Evolutionary conservation across 1,139 yeast genomes (phyloP), one percentile per base, ranked within the genome.

Genomic region (Casaregolazyma lundiana): DNA sequence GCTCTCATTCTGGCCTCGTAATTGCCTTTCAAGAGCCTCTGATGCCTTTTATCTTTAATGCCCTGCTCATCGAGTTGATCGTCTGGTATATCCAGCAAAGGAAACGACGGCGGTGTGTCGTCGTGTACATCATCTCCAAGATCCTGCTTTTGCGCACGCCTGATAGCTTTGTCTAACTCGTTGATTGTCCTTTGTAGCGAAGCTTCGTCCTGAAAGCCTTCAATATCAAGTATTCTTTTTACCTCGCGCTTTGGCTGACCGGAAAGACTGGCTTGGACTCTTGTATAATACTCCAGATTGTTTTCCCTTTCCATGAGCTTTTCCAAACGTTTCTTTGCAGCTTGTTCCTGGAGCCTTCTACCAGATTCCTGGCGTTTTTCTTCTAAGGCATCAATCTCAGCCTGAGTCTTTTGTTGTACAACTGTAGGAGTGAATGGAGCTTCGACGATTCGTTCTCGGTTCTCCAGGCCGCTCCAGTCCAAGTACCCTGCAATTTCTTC

Each of bases 321-420:
- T 60, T 90, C 97, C 5, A 80, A 66, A 49, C 98, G 72, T 56
- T 83, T 84, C 57, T 81, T 83, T 54, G 84, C 89, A 0, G 97
- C 97, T 65, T 89, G 97, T 59, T 88, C 95, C 66, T 92, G 97
- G 50, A 94, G 72, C 55, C 96, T 73, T 53, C 82, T 78, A 4
- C 97, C 97, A 54, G 86, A 87, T 62, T 90, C 97, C 57, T 79
- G 76, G 51, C 96, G 77, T 61, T 84, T 81, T 55, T 84, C 92
- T 1, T 92, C 82, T 53, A 87, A 90, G 35, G 76, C 68, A 18
- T 80, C 82, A 32, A 89, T 63, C 61, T 88, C 96, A 62, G 88
- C 97, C 48, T 85, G 95, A 0, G 90, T 71, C 61, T 90, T 87
- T 60, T 83, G 86, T 47, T 79, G 80, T 46, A 78, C 82, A 11